Conservation (phyloP, 495 filamentous ascomycete species). For the Aspergillus cristatus region DNA sequence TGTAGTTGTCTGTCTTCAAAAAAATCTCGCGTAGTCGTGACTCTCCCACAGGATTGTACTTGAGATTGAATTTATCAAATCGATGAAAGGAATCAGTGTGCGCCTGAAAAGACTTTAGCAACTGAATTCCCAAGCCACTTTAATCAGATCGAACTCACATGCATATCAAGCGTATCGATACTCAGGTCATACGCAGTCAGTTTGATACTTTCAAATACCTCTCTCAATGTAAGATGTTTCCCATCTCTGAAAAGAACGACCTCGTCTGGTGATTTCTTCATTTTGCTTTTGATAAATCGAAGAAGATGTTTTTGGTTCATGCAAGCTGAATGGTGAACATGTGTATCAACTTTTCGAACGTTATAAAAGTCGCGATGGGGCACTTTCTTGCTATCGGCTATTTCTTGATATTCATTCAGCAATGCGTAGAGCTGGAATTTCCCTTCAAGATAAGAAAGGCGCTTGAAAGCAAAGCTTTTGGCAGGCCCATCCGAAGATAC, state of each 20-base stretch:
- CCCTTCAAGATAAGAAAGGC: constrained; percentile 89
- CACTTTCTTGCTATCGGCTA: constrained; percentile 93
- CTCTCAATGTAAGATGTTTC: constrained; percentile 78
- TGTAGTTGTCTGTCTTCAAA: constrained; percentile 96
- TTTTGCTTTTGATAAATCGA: constrained; percentile 98
- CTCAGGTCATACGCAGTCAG: constrained; percentile 95
- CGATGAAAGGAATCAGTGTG: constrained; percentile 98
- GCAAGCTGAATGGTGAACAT: constrained; percentile 97
- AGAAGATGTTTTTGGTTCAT: constrained; percentile 99
- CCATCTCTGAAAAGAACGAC: constrained; percentile 88
- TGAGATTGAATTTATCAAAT: constrained; percentile 98
- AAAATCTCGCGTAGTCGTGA: constrained; percentile 93
- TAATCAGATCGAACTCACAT: constrained; percentile 48
- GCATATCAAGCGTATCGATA: constrained; percentile 98
- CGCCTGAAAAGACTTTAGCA: constrained; percentile 42
- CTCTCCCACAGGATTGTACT: constrained; percentile 96
- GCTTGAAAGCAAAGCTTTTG: constrained; percentile 92
- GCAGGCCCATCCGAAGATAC: constrained; percentile 89
- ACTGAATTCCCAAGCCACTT: not conserved
- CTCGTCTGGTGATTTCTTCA: constrained; percentile 95
- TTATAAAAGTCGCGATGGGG: constrained; percentile 99
- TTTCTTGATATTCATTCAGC: constrained; percentile 94
- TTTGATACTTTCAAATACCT: constrained; percentile 96
- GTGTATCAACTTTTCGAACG: constrained; percentile 95
- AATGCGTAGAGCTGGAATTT: constrained; percentile 92